Conservation (phyloP, 2,329 filamentous ascomycete genomes). For the Nemania sp. region DNA sequence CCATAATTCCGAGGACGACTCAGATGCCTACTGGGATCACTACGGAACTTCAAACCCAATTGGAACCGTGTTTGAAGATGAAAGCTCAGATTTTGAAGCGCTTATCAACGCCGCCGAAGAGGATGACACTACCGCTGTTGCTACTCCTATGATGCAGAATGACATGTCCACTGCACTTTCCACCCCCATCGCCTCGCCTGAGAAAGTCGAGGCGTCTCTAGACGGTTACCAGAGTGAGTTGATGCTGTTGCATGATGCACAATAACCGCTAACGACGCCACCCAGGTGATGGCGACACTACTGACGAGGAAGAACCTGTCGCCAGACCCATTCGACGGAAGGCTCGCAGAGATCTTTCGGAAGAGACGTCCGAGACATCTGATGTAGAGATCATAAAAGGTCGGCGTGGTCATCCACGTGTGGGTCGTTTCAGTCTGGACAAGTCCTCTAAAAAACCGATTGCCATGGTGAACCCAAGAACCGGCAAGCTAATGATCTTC, state of each 20-base stretch:
- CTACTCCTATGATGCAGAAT: constrained; percentile 47
- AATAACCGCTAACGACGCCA: constrained; percentile 44
- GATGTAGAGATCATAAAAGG: constrained; percentile 52
- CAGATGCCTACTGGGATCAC: constrained; percentile 67
- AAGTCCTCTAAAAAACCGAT: constrained; percentile 60
- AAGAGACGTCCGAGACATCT: constrained; percentile 57
- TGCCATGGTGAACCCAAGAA: constrained; percentile 60
- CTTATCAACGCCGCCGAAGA: constrained; percentile 45
- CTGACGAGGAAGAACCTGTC: constrained; percentile 60
- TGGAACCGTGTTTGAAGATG: constrained; percentile 36
- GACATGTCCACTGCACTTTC: constrained; percentile 41
- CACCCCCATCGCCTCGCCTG: constrained; percentile 40
- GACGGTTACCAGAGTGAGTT: constrained; percentile 66
- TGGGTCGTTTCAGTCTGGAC: constrained; percentile 60
- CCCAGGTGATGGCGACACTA: constrained; percentile 64
- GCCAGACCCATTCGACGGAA: constrained; percentile 55
- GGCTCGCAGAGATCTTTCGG: constrained; percentile 47
- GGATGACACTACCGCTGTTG: constrained; percentile 48
- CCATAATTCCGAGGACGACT: constrained; percentile 55
- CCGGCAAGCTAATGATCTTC: constrained; percentile 67
- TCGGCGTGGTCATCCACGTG: constrained; percentile 56
- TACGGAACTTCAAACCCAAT: constrained; percentile 44
- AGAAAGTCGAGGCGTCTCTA: constrained; percentile 49
- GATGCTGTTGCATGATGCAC: constrained; percentile 7
- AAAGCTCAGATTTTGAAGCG: constrained; percentile 50